Conservation (phyloP, 306 rosid species). For the Boehmeria nivea region DNA sequence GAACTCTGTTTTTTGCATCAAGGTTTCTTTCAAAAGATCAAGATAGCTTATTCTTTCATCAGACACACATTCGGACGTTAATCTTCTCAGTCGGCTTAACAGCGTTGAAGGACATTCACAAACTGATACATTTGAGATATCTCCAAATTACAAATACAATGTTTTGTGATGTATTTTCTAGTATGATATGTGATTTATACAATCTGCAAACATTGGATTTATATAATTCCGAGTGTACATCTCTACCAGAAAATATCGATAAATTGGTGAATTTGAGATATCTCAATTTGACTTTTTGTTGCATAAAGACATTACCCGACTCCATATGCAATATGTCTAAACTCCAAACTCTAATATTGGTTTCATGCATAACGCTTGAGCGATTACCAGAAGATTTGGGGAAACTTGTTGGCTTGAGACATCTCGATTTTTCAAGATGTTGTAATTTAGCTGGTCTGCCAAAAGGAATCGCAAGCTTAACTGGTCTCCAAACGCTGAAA, state of each 20-base stretch:
- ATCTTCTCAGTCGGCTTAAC: neutral
- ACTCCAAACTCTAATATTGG: neutral
- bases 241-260: neutral
- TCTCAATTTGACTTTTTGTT: neutral
- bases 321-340: neutral
- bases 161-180: neutral
- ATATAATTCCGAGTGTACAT: neutral
- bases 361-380: neutral
- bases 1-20: neutral
- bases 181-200: neutral
- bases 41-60: neutral
- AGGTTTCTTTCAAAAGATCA: neutral
- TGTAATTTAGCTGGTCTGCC: neutral
- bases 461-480: neutral
- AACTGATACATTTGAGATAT: neutral
- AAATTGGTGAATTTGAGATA: neutral
- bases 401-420: neutral
- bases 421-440: neutral
- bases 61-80: neutral
- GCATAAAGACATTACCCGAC: neutral
- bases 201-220: neutral
- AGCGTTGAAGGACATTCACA: neutral
- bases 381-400: neutral
- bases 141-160: neutral
- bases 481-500: neutral